These are phyloP conservation scores for Voacanga thouarsii DNA, from an alignment of 257 asterid species.

Conservation along the genomic window DNA sequence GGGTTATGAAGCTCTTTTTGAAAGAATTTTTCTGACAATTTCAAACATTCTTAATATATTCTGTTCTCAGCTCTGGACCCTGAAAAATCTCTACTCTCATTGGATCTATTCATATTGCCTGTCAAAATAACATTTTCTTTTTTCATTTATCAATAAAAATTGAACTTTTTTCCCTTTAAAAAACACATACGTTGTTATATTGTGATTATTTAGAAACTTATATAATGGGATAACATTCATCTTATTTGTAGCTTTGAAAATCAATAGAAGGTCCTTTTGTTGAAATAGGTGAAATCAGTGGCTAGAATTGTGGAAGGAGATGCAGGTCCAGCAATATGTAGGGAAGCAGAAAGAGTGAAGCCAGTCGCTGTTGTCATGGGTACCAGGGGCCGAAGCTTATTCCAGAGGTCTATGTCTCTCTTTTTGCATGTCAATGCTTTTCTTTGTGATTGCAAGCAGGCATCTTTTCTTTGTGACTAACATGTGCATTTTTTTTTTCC, in stretches of 20 bases:
- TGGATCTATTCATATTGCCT: neutral
- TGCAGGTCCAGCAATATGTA: conserved; percentile 84
- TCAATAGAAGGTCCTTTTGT: conserved; percentile 3
- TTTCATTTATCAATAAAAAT: neutral
- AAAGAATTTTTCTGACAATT: neutral
- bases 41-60: neutral
- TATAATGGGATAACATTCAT: too few species aligned
- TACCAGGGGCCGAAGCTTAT: conserved; percentile 77
- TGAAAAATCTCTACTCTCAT: neutral
- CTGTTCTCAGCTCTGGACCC: neutral
- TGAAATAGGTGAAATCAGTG: conserved; percentile 54
- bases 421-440: neutral
- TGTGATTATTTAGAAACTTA: neutral
- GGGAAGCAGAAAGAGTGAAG: conserved; percentile 83
- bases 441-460: neutral
- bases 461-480: conserved; percentile 6
- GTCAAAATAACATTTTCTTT: neutral
- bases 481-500: neutral
- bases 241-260: neutral
- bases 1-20: neutral
- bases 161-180: neutral
- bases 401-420: conserved; percentile 47
- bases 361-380: conserved; percentile 95
- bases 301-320: conserved; percentile 98
- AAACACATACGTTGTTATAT: neutral